Evolutionary conservation across 805 yeast genomes (phyloP).

Genomic region (Suhomyces xylopsoci): DNA sequence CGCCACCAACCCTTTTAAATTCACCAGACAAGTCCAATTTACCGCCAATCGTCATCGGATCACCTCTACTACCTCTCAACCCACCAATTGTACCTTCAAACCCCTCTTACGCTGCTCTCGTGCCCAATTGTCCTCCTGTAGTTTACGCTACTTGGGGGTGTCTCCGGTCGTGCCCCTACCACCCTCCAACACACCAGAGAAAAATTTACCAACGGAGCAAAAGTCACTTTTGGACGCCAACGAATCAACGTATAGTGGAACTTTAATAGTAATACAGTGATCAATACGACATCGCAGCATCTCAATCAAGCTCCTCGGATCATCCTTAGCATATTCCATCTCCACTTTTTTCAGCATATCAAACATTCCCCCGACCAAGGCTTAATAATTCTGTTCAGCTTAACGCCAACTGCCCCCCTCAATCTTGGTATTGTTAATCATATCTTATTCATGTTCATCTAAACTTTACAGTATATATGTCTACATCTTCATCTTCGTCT

Average conservation of each 20-base stretch:
- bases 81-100: neutral
- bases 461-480: constrained; percentile 4
- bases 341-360: neutral
- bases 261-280: neutral
- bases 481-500: constrained; percentile 15
- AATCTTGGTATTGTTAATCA: neutral
- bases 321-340: neutral
- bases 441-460: constrained; percentile 6
- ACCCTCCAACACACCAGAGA: neutral
- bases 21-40: neutral
- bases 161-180: neutral
- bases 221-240: neutral
- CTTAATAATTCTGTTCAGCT: neutral
- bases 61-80: neutral
- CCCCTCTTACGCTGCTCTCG: neutral
- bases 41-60: neutral
- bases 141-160: too few relatives aligned
- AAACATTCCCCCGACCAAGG: neutral
- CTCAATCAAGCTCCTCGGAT: neutral
- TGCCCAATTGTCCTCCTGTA: neutral
- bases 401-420: neutral
- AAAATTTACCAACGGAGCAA: constrained; percentile 2
- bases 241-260: neutral
- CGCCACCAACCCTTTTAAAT: neutral
- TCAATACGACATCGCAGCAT: neutral